Percentiles rank a stretch among this genome's conserved stretches.
phyloP scores from a whole-genome alignment of 331 rosid genomes.

The Malus hybrid region DNA sequence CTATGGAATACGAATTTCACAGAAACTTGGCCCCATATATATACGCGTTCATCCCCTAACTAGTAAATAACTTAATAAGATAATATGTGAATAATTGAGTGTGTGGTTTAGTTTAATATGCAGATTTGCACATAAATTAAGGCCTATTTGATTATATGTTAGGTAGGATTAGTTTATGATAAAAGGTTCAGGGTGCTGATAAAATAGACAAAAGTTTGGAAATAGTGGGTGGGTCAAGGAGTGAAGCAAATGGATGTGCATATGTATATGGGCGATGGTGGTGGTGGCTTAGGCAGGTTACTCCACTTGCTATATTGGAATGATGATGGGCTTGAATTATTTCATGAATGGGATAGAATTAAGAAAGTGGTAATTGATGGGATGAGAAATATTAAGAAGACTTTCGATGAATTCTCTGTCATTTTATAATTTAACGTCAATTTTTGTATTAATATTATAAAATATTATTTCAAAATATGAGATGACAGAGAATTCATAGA shows the following conservation, averaged over 20 bases:
- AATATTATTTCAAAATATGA: too few species aligned
- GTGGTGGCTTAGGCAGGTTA: conserved; percentile 48
- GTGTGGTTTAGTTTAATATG: not conserved
- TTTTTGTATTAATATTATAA: too few species aligned
- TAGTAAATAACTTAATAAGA: not conserved
- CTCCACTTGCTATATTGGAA: conserved; percentile 49
- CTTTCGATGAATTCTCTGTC: fast-evolving
- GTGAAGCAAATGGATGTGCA: conserved; percentile 41
- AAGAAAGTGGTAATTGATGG: not conserved
- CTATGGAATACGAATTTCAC: not conserved
- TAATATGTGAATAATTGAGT: not conserved
- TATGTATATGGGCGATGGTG: not conserved
- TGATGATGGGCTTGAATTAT: conserved; percentile 39
- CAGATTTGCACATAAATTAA: not conserved
- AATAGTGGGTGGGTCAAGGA: conserved; percentile 27
- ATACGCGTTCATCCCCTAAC: not conserved
- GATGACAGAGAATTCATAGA: too few species aligned
- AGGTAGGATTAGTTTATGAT: conserved; percentile 20
- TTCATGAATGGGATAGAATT: conserved; percentile 3
- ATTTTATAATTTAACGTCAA: too few species aligned
- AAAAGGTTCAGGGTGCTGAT: conserved; percentile 14
- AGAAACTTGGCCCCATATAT: too few species aligned
- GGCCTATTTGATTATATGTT: conserved; percentile 2
- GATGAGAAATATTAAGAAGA: not conserved
- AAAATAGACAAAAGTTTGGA: conserved; percentile 21